Evolutionary conservation across 192 early-diverging fungal genomes (phyloP), one percentile per base, ranked within the genome.

Genomic region (Diversispora eburnea): DNA sequence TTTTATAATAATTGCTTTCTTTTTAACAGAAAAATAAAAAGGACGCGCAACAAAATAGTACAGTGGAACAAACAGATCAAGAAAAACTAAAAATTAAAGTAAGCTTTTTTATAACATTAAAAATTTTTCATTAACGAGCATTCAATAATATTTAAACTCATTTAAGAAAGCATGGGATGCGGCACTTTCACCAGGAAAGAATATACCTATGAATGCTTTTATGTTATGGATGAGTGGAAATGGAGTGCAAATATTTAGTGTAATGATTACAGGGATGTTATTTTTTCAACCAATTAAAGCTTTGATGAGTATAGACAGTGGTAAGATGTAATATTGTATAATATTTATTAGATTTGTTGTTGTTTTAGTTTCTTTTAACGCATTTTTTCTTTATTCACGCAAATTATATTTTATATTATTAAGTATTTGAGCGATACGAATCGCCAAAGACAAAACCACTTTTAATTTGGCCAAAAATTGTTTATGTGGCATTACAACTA

Each of bases 201-300:
- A 89, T 45, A 88, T 98, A 25, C 98, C 98, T 1, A 98, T 99
- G 96, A 93, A 98, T 60, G 93, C 84, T 20, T 90, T 99, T 76
- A 99, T 99, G 98, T 87, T 98, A 39, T 99, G 93, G 85, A 99
- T 99, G 98, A 93, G 91, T 25, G 98, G 98, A 67, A 99, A 93
- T 78, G 77, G 87, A 62, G 91, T 99, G 46, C 95, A 98, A 74
- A 97, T 99, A 65, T 99, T 96, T 73, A 91, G 87, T 48, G 94
- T 99, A 41, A 88, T 99, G 79, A 91, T 98, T 46, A 95, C 94
- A 4, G 95, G 88, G 13, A 99, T 99, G 97, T 88, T 99, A 33
- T 88, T 99, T 67, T 93, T 88, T 77, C 89, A 94, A 25, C 91
- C 94, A 52, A 71, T 92, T 20, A 88, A 88, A 72, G 90, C 92